Evolutionary conservation across 805 yeast species (phyloP), one percentile per base, ranked within the genome.

Genomic region (Saccharomycopsis malanga): DNA sequence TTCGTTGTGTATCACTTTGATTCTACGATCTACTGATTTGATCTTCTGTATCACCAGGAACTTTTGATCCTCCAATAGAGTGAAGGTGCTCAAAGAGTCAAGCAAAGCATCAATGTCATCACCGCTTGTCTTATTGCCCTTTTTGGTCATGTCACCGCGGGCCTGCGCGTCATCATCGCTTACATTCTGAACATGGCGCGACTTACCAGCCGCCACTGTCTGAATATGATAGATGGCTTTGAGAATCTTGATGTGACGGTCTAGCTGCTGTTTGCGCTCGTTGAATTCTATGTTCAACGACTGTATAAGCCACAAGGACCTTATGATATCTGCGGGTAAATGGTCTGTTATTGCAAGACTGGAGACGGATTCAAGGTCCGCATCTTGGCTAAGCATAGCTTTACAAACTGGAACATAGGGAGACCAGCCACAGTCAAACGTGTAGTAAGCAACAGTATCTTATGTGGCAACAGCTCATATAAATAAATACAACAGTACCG

Each of bases 231-330:
- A 23, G 14, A 45, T 14, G 21, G 38, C 6, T 20, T 32, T 23
- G 15, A 34, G 10, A 5, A 21, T 6, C 17, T 18, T 34, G n/a
- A 40, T 24, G 12, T 14, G 27, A 9, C 27, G 34, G 35, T 30
- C 38, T 3, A 45, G 27, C 20, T 57, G 53, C 29, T 55, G 49
- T 1, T 52, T 29, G 14, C 55, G 45, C 3, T 52, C 42, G n/a
- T 54, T 43, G 34, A 53, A 46, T 29, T 57, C 51, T 36, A 36
- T 50, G 52, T 67, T 67, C 4, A 69, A 51, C 0, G 67, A 57
- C 46, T 69, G 72, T 4, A 68, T 56, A 12, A 65, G 54, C 72
- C 74, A 69, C 15, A 69, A 53, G 32, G 69, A 61, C 20, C 74
- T 57, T 10, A 69, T 63, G n/a, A 70, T 54, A 39, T 70, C 73